phyloP scores from a whole-genome alignment of 1,284 basidiomycete species.

The Takashimella koratensis region DNA sequence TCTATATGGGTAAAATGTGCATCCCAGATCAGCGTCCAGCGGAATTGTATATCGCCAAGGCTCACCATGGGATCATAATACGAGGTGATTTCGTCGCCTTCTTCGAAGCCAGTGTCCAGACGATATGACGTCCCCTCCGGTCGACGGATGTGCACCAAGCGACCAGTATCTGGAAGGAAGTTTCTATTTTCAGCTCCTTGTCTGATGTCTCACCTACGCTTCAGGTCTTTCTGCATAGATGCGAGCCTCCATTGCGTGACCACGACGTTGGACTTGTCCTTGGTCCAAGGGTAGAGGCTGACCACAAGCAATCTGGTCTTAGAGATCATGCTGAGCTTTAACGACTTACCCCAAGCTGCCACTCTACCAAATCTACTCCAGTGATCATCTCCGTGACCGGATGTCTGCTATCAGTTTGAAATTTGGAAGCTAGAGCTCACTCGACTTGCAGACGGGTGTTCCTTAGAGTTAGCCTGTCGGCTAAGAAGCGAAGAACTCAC shows the following conservation, averaged over 20 bases:
- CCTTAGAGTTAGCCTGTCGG: constrained; percentile 52
- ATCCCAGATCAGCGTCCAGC: background rate
- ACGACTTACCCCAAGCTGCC: constrained; percentile 73
- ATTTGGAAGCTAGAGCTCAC: constrained; percentile 25
- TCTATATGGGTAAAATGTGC: constrained; percentile 22
- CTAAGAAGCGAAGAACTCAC: constrained; percentile 50
- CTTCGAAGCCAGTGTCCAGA: constrained; percentile 84
- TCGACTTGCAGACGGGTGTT: constrained; percentile 91
- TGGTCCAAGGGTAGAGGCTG: constrained; percentile 77
- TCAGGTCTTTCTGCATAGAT: constrained; percentile 94
- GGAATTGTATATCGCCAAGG: background rate
- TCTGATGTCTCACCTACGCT: constrained; percentile 49
- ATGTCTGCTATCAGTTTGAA: constrained; percentile 53
- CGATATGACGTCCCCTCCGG: constrained; percentile 62
- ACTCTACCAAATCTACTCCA: constrained; percentile 85
- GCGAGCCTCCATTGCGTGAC: constrained; percentile 92
- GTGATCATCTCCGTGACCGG: constrained; percentile 95
- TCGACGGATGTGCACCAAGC: constrained; percentile 64
- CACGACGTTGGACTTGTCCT: constrained; percentile 71
- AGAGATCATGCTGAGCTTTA: background rate
- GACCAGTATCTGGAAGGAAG: constrained; percentile 88
- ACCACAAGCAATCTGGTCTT: constrained; percentile 70
- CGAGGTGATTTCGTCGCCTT: constrained; percentile 82
- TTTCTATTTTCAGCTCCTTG: constrained; percentile 46
- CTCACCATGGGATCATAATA: constrained; percentile 95